Percentiles rank a stretch among this genome's conserved stretches.
Evolutionary conservation across 371 early-diverging fungal genomes (phyloP).

Genomic region (Rhizomucor pusillus): DNA sequence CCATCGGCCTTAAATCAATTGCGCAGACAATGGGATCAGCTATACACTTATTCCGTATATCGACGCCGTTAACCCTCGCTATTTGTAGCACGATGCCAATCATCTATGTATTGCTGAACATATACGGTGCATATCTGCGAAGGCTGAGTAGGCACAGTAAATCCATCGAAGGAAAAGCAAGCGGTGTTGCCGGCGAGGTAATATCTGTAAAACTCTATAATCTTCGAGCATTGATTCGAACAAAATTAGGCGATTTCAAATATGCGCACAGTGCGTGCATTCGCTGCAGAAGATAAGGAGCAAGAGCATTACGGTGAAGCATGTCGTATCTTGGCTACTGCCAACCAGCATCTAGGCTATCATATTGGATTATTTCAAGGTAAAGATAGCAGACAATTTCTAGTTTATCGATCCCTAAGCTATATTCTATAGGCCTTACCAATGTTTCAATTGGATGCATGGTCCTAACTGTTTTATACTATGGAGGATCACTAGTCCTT

Average conservation of each 20-base stretch:
- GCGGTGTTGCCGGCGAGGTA: constrained; percentile 71
- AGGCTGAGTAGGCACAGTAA: constrained; percentile 51
- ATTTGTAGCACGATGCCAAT: constrained; percentile 65
- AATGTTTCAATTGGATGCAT: constrained; percentile 69
- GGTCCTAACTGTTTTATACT: constrained; percentile 65
- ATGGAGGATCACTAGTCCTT: constrained; percentile 72
- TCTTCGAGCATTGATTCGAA: too few relatives aligned
- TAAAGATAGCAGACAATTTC: constrained; percentile 5
- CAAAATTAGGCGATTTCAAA: constrained; percentile 58
- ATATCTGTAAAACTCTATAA: not conserved
- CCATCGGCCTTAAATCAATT: constrained; percentile 70
- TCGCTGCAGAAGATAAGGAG: constrained; percentile 71
- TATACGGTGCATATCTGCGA: constrained; percentile 74
- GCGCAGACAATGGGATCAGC: constrained; percentile 70
- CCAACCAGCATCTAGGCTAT: constrained; percentile 59
- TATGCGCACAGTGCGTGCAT: constrained; percentile 75
- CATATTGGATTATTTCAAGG: constrained; percentile 83
- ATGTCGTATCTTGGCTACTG: constrained; percentile 35
- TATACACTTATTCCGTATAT: constrained; percentile 63
- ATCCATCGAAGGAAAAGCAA: constrained; percentile 54
- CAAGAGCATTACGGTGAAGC: constrained; percentile 54
- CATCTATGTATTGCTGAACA: constrained; percentile 61
- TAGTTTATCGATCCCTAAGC: not conserved
- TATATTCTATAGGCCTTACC: constrained; percentile 51
- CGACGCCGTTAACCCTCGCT: constrained; percentile 63